Evolutionary conservation across 495 filamentous ascomycete species (phyloP).

Genomic region (Penicillium arizonense): DNA sequence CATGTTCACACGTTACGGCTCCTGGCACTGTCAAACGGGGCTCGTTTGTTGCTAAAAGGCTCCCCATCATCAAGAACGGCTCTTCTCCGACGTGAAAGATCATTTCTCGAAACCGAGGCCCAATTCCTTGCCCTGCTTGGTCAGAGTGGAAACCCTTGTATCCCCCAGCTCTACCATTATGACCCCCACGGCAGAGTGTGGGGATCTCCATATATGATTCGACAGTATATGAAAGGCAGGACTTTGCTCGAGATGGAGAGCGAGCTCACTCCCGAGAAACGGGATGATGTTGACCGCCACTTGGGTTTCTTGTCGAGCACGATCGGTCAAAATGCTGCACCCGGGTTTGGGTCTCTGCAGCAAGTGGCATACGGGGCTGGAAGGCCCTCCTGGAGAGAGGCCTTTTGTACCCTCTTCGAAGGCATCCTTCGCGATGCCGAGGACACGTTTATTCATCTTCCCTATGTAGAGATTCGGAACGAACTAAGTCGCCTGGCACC

Average conservation of each 20-base stretch:
- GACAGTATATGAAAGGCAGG: slow-evolving; percentile 46
- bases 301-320: slow-evolving; percentile 32
- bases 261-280: slow-evolving; percentile 36
- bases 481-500: slow-evolving; percentile 45
- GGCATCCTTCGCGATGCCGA: slow-evolving; percentile 65
- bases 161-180: slow-evolving; percentile 54
- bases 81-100: slow-evolving; percentile 57
- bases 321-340: slow-evolving; percentile 40
- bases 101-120: slow-evolving; percentile 56
- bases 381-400: slow-evolving; percentile 57
- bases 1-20: slow-evolving; percentile 54
- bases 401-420: slow-evolving; percentile 61
- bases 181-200: slow-evolving; percentile 37
- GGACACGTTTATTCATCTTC: slow-evolving; percentile 64
- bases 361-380: slow-evolving; percentile 48
- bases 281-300: slow-evolving; percentile 42
- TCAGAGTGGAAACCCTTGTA: slow-evolving; percentile 41
- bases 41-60: slow-evolving; percentile 51
- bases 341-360: slow-evolving; percentile 49
- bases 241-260: slow-evolving; percentile 39
- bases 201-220: slow-evolving; percentile 48
- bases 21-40: slow-evolving; percentile 53
- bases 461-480: slow-evolving; percentile 61
- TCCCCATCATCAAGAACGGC: slow-evolving; percentile 49
- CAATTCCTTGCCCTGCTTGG: slow-evolving; percentile 47